Percentiles rank a stretch among this genome's conserved stretches.
Conservation (phyloP, 768 basidiomycete genomes). For the Phaeotremella fagi region DNA sequence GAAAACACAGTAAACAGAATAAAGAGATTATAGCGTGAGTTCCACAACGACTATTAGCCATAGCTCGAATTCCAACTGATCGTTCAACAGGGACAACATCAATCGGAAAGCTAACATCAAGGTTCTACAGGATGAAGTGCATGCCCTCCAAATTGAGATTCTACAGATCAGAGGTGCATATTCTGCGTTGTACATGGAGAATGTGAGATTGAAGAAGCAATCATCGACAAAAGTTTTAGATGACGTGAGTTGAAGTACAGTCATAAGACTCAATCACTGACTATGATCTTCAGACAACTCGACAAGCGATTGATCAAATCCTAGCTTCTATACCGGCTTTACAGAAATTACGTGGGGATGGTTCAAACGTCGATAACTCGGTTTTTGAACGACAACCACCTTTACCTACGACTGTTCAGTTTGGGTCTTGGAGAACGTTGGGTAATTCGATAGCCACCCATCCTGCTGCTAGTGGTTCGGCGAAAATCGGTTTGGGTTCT, state of each 20-base stretch:
- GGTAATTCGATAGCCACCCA: conserved; percentile 13
- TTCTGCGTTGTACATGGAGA: conserved; percentile 4
- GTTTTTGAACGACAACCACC: neutral
- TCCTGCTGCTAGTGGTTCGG: conserved; percentile 9
- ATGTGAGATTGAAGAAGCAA: conserved; percentile 9
- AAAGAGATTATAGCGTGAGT: conserved; percentile 34
- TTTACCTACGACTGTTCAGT: neutral
- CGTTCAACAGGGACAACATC: conserved; percentile 11
- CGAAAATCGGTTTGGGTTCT: conserved; percentile 7
- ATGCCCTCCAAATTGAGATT: conserved; percentile 18
- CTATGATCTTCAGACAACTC: conserved; percentile 2
- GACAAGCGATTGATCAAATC: conserved; percentile 19
- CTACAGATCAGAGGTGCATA: conserved; percentile 19
- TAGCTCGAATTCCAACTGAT: neutral
- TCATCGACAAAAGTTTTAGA: conserved; percentile 2
- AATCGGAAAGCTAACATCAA: conserved; percentile 12
- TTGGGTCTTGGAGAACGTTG: neutral
- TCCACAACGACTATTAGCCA: neutral
- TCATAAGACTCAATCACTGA: no score
- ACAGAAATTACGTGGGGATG: conserved; percentile 7
- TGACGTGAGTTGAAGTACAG: no score
- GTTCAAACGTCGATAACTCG: neutral
- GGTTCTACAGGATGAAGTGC: conserved; percentile 23
- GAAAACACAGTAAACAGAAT: conserved; percentile 32
- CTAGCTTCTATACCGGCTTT: conserved; percentile 15